These are phyloP conservation scores for Galeopsis tetrahit DNA, from an alignment of 257 asterid genomes.

Conservation along the genomic window DNA sequence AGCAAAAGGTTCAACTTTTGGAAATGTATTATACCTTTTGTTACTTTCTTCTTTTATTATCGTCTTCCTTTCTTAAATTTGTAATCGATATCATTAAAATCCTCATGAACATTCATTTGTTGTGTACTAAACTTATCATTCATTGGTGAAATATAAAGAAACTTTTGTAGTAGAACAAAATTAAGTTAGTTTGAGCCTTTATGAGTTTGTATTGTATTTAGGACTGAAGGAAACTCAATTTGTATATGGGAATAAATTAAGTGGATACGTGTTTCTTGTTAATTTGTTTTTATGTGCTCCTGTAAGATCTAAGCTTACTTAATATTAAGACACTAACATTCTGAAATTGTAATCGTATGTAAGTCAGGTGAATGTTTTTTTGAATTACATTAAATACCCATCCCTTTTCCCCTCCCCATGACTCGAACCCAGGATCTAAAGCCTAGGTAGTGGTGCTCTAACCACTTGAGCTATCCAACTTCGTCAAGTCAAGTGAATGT, in stretches of 20 bases:
- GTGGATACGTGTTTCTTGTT: slow-evolving; percentile 2
- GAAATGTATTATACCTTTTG: slow-evolving; percentile 56
- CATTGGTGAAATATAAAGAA: not conserved
- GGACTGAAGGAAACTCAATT: slow-evolving; percentile 7
- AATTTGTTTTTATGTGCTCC: not conserved
- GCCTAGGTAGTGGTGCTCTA: too few relatives aligned
- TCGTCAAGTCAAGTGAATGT: too few relatives aligned
- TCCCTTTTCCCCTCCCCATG: too few relatives aligned
- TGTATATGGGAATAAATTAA: not conserved
- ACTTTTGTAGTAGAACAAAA: slow-evolving; percentile 11
- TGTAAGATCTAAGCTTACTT: not conserved
- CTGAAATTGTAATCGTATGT: not conserved
- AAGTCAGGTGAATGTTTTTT: slow-evolving; percentile 15
- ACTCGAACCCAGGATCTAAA: too few relatives aligned
- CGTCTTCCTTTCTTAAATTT: not conserved
- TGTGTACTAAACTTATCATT: slow-evolving; percentile 2
- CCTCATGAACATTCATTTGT: not conserved
- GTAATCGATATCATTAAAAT: not conserved
- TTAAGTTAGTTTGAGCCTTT: not conserved
- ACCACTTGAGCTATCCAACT: too few relatives aligned
- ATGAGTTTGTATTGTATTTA: slow-evolving; percentile 14
- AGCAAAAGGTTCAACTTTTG: slow-evolving; percentile 82
- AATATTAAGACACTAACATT: not conserved
- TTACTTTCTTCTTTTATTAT: not conserved
- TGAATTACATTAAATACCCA: too few relatives aligned